phyloP scores from a whole-genome alignment of 805 yeast species.

The Candida vartiovaarae region DNA sequence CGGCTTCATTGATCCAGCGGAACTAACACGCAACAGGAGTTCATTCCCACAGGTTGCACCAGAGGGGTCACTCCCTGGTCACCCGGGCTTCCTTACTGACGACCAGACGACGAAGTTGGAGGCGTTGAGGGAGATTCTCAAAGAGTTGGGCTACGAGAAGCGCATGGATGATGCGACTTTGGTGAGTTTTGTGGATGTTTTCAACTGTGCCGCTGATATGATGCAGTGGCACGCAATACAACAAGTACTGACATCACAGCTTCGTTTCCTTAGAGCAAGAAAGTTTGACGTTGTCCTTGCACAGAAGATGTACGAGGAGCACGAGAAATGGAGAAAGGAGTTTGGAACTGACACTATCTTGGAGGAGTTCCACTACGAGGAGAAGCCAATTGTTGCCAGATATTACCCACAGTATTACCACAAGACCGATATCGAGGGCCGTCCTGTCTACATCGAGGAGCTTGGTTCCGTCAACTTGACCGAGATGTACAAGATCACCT shows the following conservation, averaged over 20 bases:
- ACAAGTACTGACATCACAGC: background rate
- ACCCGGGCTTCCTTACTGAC: constrained; percentile 70
- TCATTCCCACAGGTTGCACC: constrained; percentile 70
- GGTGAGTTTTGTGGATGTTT: background rate
- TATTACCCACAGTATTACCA: constrained; percentile 96
- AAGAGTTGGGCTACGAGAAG: constrained; percentile 58
- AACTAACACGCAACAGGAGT: constrained; percentile 9
- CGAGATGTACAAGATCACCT: constrained; percentile 89
- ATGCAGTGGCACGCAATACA: background rate
- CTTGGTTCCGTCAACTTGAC: constrained; percentile 84
- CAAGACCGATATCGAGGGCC: constrained; percentile 93
- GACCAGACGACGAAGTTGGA: constrained; percentile 57
- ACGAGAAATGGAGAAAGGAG: constrained; percentile 89
- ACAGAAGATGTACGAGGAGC: constrained; percentile 70
- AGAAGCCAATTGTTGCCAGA: constrained; percentile 82
- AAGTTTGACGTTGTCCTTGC: constrained; percentile 83
- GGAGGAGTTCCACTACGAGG: constrained; percentile 84
- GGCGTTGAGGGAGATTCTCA: constrained; percentile 50
- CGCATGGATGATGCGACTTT: constrained; percentile 80
- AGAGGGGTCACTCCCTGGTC: constrained; percentile 62
- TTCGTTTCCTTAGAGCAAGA: constrained; percentile 90
- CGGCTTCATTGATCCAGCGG: no score
- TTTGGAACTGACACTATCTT: constrained; percentile 84
- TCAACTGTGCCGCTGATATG: background rate
- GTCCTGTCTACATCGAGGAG: constrained; percentile 93